Evolutionary conservation across 768 basidiomycete genomes (phyloP).

Genomic region (Agrocybe chaxingu): DNA sequence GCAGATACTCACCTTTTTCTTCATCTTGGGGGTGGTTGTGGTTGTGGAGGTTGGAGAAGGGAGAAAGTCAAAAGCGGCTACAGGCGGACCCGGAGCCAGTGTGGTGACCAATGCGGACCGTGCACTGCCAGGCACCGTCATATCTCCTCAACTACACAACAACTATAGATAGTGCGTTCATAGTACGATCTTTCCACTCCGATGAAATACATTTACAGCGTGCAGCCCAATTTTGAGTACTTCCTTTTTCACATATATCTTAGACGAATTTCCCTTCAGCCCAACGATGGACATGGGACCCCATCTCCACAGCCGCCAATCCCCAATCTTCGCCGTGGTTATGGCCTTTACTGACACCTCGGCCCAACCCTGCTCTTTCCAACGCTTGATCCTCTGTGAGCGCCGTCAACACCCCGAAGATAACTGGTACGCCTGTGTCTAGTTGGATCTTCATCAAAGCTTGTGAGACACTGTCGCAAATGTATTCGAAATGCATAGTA

Average conservation of each 20-base stretch:
- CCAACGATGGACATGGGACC: conserved; percentile 63
- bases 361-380: conserved; percentile 87
- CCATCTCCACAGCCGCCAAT: conserved; percentile 95
- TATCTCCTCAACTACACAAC: too few relatives aligned
- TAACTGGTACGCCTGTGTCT: conserved; percentile 90
- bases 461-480: conserved; percentile 89
- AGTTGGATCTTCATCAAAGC: conserved; percentile 93
- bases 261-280: conserved; percentile 60
- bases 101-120: conserved; percentile 9
- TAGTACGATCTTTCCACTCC: neutral
- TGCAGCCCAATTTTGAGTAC: conserved; percentile 2
- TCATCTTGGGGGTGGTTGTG: conserved; percentile 36
- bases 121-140: too few relatives aligned
- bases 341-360: conserved; percentile 71
- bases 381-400: conserved; percentile 93
- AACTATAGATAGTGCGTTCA: neutral
- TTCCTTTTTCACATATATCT: conserved; percentile 11
- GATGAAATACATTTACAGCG: neutral
- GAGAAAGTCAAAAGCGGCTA: neutral
- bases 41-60: conserved; percentile 3
- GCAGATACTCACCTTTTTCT: conserved; percentile 51
- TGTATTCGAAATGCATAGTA: conserved; percentile 99
- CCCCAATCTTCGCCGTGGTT: conserved; percentile 99
- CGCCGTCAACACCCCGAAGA: conserved; percentile 94
- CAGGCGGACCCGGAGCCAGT: conserved; percentile 15